These are phyloP conservation scores for Pycnococcus provasolii DNA, from an alignment of 139 green algal species.

Conservation along the genomic window DNA sequence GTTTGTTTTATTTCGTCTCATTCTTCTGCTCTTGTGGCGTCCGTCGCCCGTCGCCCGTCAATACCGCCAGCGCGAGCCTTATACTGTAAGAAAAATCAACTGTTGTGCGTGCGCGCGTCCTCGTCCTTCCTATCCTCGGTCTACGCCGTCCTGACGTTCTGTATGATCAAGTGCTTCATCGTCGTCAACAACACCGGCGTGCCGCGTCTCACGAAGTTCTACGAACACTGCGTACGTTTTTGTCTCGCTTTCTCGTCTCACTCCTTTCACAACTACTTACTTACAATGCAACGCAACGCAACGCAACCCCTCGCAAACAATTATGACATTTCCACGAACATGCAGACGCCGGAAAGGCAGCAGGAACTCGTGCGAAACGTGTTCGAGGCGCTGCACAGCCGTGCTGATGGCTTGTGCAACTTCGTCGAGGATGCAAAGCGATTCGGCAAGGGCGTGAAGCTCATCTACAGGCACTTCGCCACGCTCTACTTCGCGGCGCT, in stretches of 20 bases:
- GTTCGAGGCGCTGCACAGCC: neutral
- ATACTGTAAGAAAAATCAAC: too few relatives aligned
- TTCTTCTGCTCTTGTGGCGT: too few relatives aligned
- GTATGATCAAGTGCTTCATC: conserved; percentile 22
- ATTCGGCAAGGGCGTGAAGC: conserved; percentile 33
- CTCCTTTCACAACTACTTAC: neutral
- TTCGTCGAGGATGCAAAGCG: conserved; percentile 33
- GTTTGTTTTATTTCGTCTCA: too few relatives aligned
- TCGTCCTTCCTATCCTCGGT: too few relatives aligned
- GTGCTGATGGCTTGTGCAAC: conserved; percentile 25
- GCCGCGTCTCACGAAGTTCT: conserved; percentile 28
- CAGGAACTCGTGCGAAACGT: neutral
- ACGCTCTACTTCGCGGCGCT: conserved; percentile 39
- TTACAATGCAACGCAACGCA: neutral
- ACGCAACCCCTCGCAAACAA: neutral
- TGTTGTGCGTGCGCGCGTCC: too few relatives aligned
- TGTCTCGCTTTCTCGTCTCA: neutral
- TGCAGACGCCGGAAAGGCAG: neutral
- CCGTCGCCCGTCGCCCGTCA: too few relatives aligned
- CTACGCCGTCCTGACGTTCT: too few relatives aligned
- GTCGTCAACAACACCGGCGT: conserved; percentile 27
- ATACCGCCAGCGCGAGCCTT: too few relatives aligned
- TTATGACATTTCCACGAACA: conserved; percentile 1
- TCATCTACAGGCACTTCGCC: conserved; percentile 40
- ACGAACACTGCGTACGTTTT: neutral